Evolutionary conservation across 2,329 filamentous ascomycete species (phyloP).

Genomic region (Microcyclospora pomicola): DNA sequence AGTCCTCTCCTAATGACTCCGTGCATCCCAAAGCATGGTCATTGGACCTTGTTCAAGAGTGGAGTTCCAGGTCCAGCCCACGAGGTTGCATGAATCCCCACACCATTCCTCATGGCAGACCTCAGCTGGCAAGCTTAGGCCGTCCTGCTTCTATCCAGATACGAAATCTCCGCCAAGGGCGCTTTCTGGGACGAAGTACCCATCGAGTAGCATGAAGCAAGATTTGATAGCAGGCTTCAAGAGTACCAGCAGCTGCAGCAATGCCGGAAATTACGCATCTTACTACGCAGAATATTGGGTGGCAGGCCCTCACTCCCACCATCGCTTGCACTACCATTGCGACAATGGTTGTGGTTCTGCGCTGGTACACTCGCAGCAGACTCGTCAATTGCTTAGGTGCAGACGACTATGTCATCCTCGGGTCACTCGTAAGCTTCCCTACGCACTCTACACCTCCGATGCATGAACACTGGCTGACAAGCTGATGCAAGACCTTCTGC

Average conservation of each 20-base stretch:
- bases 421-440: slow-evolving; percentile 19
- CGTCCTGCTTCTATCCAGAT: slow-evolving; percentile 1
- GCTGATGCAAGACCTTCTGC: slow-evolving; percentile 11
- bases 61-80: too few species aligned
- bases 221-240: slow-evolving; percentile 1
- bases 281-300: slow-evolving; percentile 15
- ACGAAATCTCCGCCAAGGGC: background rate
- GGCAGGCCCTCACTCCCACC: slow-evolving; percentile 19
- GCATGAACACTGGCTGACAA: background rate
- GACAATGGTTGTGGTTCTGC: slow-evolving; percentile 18
- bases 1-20: too few species aligned
- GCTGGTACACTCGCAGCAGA: slow-evolving; percentile 23
- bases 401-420: slow-evolving; percentile 25
- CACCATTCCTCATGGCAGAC: background rate
- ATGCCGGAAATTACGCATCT: slow-evolving; percentile 6
- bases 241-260: slow-evolving; percentile 2
- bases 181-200: too few species aligned
- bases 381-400: slow-evolving; percentile 21
- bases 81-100: too few species aligned
- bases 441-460: background rate
- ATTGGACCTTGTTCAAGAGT: too few species aligned
- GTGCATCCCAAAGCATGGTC: too few species aligned
- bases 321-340: slow-evolving; percentile 19
- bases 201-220: background rate
- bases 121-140: background rate